phyloP scores from a whole-genome alignment of 2,329 filamentous ascomycete species.

The Orbilia ellipsospora region DNA sequence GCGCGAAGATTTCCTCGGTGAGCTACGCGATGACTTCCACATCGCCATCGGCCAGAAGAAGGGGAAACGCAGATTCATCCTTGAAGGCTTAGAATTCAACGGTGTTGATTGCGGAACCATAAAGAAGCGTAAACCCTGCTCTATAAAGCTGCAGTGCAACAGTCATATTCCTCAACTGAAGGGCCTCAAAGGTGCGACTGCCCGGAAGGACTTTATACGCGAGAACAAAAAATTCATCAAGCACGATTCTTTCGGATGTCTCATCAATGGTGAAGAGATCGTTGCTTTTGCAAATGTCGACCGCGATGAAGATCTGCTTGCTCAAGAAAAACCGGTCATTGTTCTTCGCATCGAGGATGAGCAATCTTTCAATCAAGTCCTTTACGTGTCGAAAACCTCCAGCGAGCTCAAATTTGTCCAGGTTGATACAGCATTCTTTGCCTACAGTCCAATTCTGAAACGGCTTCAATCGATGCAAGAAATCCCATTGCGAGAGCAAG shows the following conservation, averaged over 20 bases:
- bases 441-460: constrained; percentile 74
- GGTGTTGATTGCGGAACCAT: constrained; percentile 63
- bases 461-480: constrained; percentile 70
- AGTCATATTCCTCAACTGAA: constrained; percentile 65
- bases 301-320: constrained; percentile 66
- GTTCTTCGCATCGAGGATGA: constrained; percentile 68
- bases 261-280: constrained; percentile 67
- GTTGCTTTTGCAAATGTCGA: constrained; percentile 72
- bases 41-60: constrained; percentile 66
- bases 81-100: constrained; percentile 61
- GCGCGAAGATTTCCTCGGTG: constrained; percentile 76
- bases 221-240: constrained; percentile 68
- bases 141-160: constrained; percentile 64
- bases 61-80: constrained; percentile 62
- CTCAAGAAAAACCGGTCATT: constrained; percentile 65
- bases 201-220: constrained; percentile 65
- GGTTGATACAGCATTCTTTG: constrained; percentile 75
- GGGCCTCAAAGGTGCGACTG: constrained; percentile 55
- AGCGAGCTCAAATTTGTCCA: constrained; percentile 67
- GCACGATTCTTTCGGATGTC: constrained; percentile 72
- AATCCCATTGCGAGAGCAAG: constrained; percentile 68
- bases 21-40: constrained; percentile 72
- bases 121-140: constrained; percentile 60
- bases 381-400: constrained; percentile 64
- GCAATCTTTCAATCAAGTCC: constrained; percentile 64